Conservation (phyloP, 78 protist species). For the Dictyostelium brefeldianum region DNA sequence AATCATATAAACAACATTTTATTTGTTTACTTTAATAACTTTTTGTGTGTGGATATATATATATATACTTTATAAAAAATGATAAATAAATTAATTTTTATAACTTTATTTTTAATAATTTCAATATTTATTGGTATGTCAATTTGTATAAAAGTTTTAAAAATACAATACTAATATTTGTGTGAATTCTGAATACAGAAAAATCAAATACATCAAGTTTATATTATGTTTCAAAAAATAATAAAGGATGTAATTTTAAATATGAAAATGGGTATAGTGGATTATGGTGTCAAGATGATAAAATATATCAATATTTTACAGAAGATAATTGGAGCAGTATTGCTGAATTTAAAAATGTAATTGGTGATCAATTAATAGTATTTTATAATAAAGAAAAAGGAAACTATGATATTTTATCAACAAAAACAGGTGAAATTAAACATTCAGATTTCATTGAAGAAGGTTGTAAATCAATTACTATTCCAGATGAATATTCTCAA, state of each 20-base stretch:
- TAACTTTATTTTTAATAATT: not conserved
- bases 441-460: not conserved
- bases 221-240: not conserved
- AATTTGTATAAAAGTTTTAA: too few relatives aligned
- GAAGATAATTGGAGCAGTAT: not conserved
- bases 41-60: too few relatives aligned
- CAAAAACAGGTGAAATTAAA: not conserved
- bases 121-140: too few relatives aligned
- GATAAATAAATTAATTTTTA: too few relatives aligned
- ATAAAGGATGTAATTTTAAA: conserved; percentile 4
- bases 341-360: not conserved
- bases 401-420: not conserved
- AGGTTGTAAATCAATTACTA: not conserved
- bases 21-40: too few relatives aligned
- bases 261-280: not conserved
- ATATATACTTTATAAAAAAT: too few relatives aligned
- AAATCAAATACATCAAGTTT: too few relatives aligned
- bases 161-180: too few relatives aligned
- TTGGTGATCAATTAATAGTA: not conserved
- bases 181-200: too few relatives aligned
- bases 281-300: not conserved
- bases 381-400: not conserved
- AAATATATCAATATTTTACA: not conserved
- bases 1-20: too few relatives aligned
- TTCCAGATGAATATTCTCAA: not conserved